Evolutionary conservation across 305 asterid species (phyloP).

Genomic region (Nicotiana rustica): DNA sequence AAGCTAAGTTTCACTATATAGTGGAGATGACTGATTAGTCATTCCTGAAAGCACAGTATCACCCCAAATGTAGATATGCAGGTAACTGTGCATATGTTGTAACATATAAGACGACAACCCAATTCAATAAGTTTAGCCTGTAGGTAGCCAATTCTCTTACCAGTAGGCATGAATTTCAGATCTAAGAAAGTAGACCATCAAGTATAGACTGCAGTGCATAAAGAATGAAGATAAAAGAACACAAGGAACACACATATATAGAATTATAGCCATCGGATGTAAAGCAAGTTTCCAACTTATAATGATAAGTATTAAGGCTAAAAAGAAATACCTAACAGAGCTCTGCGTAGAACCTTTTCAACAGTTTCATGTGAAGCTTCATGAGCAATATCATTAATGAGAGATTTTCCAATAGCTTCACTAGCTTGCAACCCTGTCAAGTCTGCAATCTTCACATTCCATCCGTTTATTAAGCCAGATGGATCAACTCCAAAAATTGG

Average conservation of each 20-base stretch:
- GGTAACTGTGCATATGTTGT: background rate
- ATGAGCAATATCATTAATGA: conserved; percentile 54
- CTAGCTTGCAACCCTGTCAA: conserved; percentile 57
- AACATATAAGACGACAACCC: conserved; percentile 19
- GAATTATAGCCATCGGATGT: conserved; percentile 14
- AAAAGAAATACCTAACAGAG: conserved; percentile 58
- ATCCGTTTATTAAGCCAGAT: conserved; percentile 66
- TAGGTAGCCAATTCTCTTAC: conserved; percentile 18
- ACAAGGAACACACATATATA: background rate
- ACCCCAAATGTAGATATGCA: conserved; percentile 11
- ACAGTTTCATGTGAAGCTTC: conserved; percentile 58
- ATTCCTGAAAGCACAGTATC: conserved; percentile 20
- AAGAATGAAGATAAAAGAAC: conserved; percentile 28
- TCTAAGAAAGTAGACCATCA: conserved; percentile 1
- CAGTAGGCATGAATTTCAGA: conserved; percentile 12
- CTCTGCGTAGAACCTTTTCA: conserved; percentile 52
- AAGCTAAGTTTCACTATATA: background rate
- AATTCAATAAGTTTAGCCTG: conserved; percentile 5
- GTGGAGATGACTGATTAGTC: conserved; percentile 15
- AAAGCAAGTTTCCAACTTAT: background rate
- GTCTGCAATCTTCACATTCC: conserved; percentile 75
- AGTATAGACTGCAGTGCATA: conserved; percentile 17
- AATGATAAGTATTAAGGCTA: conserved; percentile 7
- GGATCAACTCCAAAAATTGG: conserved; percentile 76
- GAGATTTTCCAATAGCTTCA: conserved; percentile 68